Evolutionary conservation across 805 yeast genomes (phyloP).

Genomic region (Blastobotrys muscicola): DNA sequence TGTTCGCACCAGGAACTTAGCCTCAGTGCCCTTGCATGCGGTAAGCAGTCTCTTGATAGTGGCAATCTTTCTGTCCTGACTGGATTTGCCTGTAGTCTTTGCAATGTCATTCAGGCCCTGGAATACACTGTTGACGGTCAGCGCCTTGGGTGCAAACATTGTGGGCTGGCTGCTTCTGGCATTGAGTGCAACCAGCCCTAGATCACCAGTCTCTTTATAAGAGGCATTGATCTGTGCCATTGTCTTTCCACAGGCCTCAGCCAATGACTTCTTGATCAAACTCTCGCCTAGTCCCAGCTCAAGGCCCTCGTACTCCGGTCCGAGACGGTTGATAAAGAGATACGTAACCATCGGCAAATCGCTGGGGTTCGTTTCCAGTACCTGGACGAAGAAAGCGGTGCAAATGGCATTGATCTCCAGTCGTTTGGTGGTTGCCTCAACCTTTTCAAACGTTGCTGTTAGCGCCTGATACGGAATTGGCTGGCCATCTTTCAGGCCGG

Average conservation of each 20-base stretch:
- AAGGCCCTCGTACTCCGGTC: slow-evolving; percentile 93
- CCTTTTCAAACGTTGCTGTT: slow-evolving; percentile 59
- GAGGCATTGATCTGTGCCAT: slow-evolving; percentile 60
- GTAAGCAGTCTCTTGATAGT: slow-evolving; percentile 78
- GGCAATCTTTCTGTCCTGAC: slow-evolving; percentile 69
- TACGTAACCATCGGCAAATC: slow-evolving; percentile 66
- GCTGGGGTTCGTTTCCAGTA: slow-evolving; percentile 44
- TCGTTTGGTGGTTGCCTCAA: slow-evolving; percentile 76
- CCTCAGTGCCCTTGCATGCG: slow-evolving; percentile 77
- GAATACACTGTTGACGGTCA: slow-evolving; percentile 68
- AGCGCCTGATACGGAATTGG: slow-evolving; percentile 34
- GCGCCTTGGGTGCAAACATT: slow-evolving; percentile 84
- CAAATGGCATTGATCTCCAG: slow-evolving; percentile 70
- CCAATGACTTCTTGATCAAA: slow-evolving; percentile 73
- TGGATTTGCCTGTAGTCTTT: slow-evolving; percentile 62
- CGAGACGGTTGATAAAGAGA: slow-evolving; percentile 76
- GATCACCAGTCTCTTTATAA: slow-evolving; percentile 74
- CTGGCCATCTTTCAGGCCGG: slow-evolving; percentile 3
- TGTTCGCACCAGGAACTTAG: slow-evolving; percentile 82
- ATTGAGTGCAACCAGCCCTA: slow-evolving; percentile 79
- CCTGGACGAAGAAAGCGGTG: slow-evolving; percentile 59
- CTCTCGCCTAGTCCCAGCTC: slow-evolving; percentile 94
- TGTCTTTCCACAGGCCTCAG: slow-evolving; percentile 83
- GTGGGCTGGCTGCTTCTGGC: slow-evolving; percentile 81
- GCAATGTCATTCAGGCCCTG: slow-evolving; percentile 70